Evolutionary conservation across 1,284 basidiomycete species (phyloP), one percentile per base, ranked within the genome.

Genomic region (Pholiota adiposa): DNA sequence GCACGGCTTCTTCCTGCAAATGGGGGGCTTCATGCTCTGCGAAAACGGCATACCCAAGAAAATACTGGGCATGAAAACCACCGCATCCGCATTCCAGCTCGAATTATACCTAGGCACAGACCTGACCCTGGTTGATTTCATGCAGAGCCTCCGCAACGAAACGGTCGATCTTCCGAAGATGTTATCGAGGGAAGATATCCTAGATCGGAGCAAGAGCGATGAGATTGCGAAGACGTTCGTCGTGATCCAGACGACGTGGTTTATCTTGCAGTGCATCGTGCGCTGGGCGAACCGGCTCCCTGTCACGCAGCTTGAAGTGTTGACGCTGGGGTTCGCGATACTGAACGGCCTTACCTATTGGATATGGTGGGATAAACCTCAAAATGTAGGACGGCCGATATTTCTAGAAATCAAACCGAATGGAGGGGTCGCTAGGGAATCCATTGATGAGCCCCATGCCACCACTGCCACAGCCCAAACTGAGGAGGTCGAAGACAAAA

Each of bases 281-380:
- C 67, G 76, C 8, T 58, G 49, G 31, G n/a, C 29, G 1, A 33
- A 67, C 9, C 29, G 60, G 6, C 68, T 78, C 0, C 55, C 64
- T 0, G 23, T 76, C 3, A 72, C 72, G 0, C 62, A 73, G 43
- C 60, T 77, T 11, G 75, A 78, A 58, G 55, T 77, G 2, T 56
- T 68, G 6, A 75, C 75, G 0, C 34, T 72, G 23, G 72, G 68
- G 1, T 73, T 72, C 54, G 70, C 72, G 0, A 33, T 60, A 0
- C 57, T 77, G 25, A 75, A 68, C 34, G 48, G 58, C 3, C 38
- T 70, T 1, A 68, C 69, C 27, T 75, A 72, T 51, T 46, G 55
- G 14, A 58, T 73, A 12, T 77, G 75, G 75, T 75, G 73, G 74
- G 8, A 72, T n/a, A 77, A 77, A 54, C 76, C 75, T 2, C 62